phyloP scores from a whole-genome alignment of 257 asterid genomes.

The Petrea volubilis region DNA sequence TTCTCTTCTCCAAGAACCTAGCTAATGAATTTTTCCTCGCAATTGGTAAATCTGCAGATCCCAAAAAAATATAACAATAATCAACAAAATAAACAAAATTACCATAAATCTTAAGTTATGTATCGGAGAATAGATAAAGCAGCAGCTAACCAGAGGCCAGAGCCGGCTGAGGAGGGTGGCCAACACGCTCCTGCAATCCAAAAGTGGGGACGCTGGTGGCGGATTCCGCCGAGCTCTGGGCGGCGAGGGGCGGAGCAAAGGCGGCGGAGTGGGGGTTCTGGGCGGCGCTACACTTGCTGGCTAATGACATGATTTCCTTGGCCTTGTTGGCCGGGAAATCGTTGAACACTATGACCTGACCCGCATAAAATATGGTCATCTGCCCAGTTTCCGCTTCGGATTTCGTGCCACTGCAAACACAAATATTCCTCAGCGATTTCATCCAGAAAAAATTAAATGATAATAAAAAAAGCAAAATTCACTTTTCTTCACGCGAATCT shows the following conservation, averaged over 20 bases:
- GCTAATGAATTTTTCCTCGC: conserved; percentile 60
- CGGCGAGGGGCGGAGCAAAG: conserved; percentile 23
- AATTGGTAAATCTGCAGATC: conserved; percentile 55
- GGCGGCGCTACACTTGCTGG: conserved; percentile 26
- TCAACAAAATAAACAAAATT: neutral
- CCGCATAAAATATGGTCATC: conserved; percentile 51
- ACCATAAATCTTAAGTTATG: neutral
- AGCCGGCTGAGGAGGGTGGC: conserved; percentile 21
- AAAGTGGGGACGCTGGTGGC: conserved; percentile 25
- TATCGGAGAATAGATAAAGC: neutral
- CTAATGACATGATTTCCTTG: conserved; percentile 38
- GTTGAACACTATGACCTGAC: conserved; percentile 44
- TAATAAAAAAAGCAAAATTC: too few species aligned
- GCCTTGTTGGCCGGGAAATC: conserved; percentile 49
- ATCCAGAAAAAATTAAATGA: neutral
- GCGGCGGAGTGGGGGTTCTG: conserved; percentile 12
- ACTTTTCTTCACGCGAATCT: too few species aligned
- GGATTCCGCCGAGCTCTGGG: conserved; percentile 37
- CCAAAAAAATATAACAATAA: too few species aligned
- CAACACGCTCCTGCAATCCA: conserved; percentile 7
- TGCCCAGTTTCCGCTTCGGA: conserved; percentile 25
- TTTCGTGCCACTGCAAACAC: conserved; percentile 22
- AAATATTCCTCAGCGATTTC: neutral
- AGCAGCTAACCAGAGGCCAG: conserved; percentile 27
- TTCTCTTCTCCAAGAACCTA: conserved; percentile 66